Conservation (phyloP, 163 green algal species). For the Prototheca cutis region DNA sequence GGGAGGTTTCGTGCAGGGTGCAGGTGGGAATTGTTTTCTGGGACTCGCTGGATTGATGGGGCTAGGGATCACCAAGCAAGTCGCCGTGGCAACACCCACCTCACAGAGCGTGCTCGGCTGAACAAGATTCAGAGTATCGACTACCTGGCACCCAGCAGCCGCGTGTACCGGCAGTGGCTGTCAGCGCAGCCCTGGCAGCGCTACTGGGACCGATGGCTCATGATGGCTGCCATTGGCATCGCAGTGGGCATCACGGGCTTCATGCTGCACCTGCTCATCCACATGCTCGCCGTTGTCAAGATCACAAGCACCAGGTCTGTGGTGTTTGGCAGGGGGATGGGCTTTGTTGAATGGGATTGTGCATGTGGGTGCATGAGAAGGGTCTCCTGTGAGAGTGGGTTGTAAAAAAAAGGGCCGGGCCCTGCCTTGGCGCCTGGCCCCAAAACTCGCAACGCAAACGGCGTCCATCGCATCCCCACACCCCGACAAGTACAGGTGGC, state of each 20-base stretch:
- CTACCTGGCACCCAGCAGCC: constrained; percentile 42
- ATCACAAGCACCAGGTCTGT: constrained; percentile 55
- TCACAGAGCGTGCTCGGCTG: constrained; percentile 30
- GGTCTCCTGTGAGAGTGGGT: too few relatives aligned
- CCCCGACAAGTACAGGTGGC: constrained; percentile 17
- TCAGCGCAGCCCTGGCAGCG: constrained; percentile 18
- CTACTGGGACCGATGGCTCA: constrained; percentile 48
- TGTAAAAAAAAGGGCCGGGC: too few relatives aligned
- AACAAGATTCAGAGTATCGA: constrained; percentile 42
- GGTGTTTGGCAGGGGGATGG: not conserved
- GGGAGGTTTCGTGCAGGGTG: too few relatives aligned
- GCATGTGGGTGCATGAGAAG: too few relatives aligned
- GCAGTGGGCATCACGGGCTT: constrained; percentile 36
- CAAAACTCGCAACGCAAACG: not conserved
- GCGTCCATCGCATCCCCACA: not conserved
- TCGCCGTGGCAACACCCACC: too few relatives aligned
- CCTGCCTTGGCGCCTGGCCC: too few relatives aligned
- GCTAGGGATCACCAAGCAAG: too few relatives aligned
- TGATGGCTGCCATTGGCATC: constrained; percentile 48
- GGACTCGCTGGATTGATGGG: too few relatives aligned
- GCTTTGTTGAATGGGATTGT: too few relatives aligned
- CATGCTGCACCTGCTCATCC: constrained; percentile 44
- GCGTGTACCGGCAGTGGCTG: constrained; percentile 43
- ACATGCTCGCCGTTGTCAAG: constrained; percentile 52
- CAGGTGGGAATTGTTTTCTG: too few relatives aligned